These are phyloP conservation scores for Arabidopsis thaliana DNA, from an alignment of 345 rosid species.

Conservation along the genomic window TAIR10.1 NC_003070.9:24432501-24433000, in stretches of 20 bases:
- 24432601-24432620: slow-evolving; percentile 68
- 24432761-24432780: slow-evolving; percentile 25
- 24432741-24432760: slow-evolving; percentile 55
- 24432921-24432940: slow-evolving; percentile 20
- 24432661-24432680: slow-evolving; percentile 51
- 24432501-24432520: slow-evolving; percentile 77
- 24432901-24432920: slow-evolving; percentile 23
- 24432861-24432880: slow-evolving; percentile 67
- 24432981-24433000: background rate
- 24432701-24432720: slow-evolving; percentile 68
- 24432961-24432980: slow-evolving; percentile 22
- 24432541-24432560: slow-evolving; percentile 62
- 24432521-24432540: slow-evolving; percentile 69
- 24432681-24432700: slow-evolving; percentile 68
- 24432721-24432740: slow-evolving; percentile 50
- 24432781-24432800: slow-evolving; percentile 47
- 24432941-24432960: slow-evolving; percentile 15
- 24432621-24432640: slow-evolving; percentile 77
- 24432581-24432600: slow-evolving; percentile 61
- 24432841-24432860: slow-evolving; percentile 48
- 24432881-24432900: slow-evolving; percentile 65
- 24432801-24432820: slow-evolving; percentile 52
- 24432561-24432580: slow-evolving; percentile 50
- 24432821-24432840: slow-evolving; percentile 71
- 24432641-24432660: slow-evolving; percentile 58